These are phyloP conservation scores for Pythium folliculosum DNA, from an alignment of 352 stramenopile species.

Conservation along the genomic window DNA sequence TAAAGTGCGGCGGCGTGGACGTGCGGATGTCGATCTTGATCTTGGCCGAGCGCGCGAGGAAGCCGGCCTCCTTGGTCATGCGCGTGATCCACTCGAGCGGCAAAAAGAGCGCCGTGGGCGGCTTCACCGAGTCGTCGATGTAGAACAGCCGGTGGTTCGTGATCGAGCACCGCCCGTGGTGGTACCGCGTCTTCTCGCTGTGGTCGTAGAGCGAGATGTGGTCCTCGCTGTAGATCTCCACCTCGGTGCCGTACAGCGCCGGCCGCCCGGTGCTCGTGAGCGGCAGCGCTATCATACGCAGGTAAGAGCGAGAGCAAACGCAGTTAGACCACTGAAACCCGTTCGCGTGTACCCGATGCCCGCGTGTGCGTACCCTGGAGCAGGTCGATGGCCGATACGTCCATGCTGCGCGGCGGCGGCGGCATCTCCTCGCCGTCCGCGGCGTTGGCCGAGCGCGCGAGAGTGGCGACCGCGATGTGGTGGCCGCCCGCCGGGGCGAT, in stretches of 20 bases:
- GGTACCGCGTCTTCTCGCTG: constrained; percentile 72
- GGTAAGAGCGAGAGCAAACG: not conserved
- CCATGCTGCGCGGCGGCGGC: constrained; percentile 18
- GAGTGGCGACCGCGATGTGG: constrained; percentile 14
- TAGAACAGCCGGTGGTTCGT: constrained; percentile 88
- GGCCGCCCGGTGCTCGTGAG: constrained; percentile 72
- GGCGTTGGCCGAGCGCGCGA: constrained; percentile 5
- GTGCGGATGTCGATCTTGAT: constrained; percentile 72
- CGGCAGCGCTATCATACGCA: constrained; percentile 48
- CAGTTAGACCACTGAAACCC: too few species aligned
- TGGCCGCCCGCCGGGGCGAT: constrained; percentile 7
- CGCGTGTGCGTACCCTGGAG: constrained; percentile 48
- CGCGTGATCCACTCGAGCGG: constrained; percentile 72
- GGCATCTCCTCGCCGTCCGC: constrained; percentile 20
- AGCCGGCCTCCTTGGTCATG: constrained; percentile 79
- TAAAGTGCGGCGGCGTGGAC: constrained; percentile 37
- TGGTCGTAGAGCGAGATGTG: constrained; percentile 85
- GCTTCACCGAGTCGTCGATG: constrained; percentile 57
- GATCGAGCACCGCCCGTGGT: constrained; percentile 70
- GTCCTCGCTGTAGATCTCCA: constrained; percentile 89
- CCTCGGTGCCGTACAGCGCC: constrained; percentile 73
- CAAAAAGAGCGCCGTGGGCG: constrained; percentile 64
- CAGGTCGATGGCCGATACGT: constrained; percentile 59
- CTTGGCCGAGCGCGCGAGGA: constrained; percentile 83
- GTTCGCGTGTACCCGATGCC: too few species aligned